These are phyloP conservation scores for Alternaria solani DNA, from an alignment of 2,329 filamentous ascomycete species.

Conservation along the genomic window DNA sequence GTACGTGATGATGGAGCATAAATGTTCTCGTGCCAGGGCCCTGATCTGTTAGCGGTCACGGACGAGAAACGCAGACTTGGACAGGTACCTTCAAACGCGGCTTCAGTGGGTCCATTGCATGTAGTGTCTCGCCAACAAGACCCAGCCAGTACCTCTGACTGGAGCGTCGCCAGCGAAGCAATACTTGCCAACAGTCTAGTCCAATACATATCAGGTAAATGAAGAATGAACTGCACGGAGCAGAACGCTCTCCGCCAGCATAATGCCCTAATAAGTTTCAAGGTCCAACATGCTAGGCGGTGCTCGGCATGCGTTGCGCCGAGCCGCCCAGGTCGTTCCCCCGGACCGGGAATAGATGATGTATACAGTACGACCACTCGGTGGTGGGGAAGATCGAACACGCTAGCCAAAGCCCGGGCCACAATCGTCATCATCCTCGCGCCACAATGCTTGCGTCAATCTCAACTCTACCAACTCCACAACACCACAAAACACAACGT, in stretches of 20 bases:
- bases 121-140: conserved; percentile 64
- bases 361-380: not conserved
- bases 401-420: too few species aligned
- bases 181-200: not conserved
- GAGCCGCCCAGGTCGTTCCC: not conserved
- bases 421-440: too few species aligned
- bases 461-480: too few species aligned
- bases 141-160: conserved; percentile 3
- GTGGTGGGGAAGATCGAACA: too few species aligned
- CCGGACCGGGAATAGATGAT: conserved; percentile 11
- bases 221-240: not conserved
- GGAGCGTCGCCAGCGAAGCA: not conserved
- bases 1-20: conserved; percentile 63
- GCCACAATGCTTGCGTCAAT: too few species aligned
- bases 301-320: conserved; percentile 10
- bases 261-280: not conserved
- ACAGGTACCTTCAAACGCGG: conserved; percentile 56
- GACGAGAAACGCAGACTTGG: not conserved
- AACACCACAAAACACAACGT: too few species aligned
- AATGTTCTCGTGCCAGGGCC: conserved; percentile 66
- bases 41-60: conserved; percentile 27
- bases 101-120: conserved; percentile 60
- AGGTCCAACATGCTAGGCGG: not conserved
- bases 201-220: not conserved
- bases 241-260: not conserved